These are phyloP conservation scores for Hamigera avellanea DNA, from an alignment of 495 filamentous ascomycete species.

Conservation along the genomic window DNA sequence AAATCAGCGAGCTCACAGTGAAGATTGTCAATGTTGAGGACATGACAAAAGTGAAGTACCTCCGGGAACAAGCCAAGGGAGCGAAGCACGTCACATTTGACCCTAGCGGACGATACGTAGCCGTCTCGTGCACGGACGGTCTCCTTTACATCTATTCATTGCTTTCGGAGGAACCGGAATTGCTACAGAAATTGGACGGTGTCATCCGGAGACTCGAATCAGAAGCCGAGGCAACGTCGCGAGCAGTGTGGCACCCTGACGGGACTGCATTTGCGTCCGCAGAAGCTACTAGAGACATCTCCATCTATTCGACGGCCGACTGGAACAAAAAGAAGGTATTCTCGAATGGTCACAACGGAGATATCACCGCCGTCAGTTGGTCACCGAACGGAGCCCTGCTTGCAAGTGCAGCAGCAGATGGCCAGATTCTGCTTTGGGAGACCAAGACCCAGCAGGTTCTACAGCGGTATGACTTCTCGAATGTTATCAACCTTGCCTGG, in stretches of 20 bases:
- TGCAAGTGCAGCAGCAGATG: slow-evolving; percentile 70
- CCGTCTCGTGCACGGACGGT: slow-evolving; percentile 81
- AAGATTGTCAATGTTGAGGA: slow-evolving; percentile 77
- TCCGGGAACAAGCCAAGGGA: slow-evolving; percentile 73
- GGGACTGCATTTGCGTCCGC: slow-evolving; percentile 81
- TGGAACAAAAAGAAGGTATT: slow-evolving; percentile 79
- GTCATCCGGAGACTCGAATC: slow-evolving; percentile 68
- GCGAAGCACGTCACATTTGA: slow-evolving; percentile 87
- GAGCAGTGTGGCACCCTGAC: slow-evolving; percentile 86
- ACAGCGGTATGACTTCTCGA: slow-evolving; percentile 57
- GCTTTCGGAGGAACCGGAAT: slow-evolving; percentile 63
- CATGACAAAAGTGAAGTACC: slow-evolving; percentile 57
- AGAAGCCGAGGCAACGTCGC: slow-evolving; percentile 65
- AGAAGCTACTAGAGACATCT: slow-evolving; percentile 74
- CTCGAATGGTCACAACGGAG: slow-evolving; percentile 64
- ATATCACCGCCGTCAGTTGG: slow-evolving; percentile 83
- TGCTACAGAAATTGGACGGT: slow-evolving; percentile 75
- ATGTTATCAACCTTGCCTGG: slow-evolving; percentile 79
- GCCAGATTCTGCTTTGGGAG: slow-evolving; percentile 79
- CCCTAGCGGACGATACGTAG: slow-evolving; percentile 60
- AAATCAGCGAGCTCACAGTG: slow-evolving; percentile 62
- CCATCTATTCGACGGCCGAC: slow-evolving; percentile 72
- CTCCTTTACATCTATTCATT: slow-evolving; percentile 81
- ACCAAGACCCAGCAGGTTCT: slow-evolving; percentile 67
- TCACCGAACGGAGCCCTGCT: slow-evolving; percentile 88